Percentiles rank a stretch among this genome's conserved stretches.
Evolutionary conservation across 495 filamentous ascomycete genomes (phyloP).

Genomic region (Xylaria intraflava): DNA sequence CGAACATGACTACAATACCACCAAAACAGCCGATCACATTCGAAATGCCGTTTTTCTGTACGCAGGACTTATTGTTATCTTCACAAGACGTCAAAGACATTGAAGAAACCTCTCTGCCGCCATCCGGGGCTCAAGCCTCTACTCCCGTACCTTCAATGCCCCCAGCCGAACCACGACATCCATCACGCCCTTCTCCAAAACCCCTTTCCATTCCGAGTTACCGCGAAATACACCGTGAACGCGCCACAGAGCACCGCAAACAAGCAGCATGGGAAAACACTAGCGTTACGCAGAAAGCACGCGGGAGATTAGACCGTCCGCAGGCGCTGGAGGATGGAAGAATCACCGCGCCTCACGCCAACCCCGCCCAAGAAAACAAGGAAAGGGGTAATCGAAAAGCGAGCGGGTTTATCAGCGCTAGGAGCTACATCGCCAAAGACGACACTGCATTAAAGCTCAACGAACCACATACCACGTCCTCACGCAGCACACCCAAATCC

Average conservation of each 20-base stretch:
- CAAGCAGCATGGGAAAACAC: slow-evolving; percentile 16
- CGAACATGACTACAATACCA: neutral
- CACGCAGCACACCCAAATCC: neutral
- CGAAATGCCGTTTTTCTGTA: slow-evolving; percentile 32
- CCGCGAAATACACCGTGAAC: slow-evolving; percentile 13
- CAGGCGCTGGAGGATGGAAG: slow-evolving; percentile 13
- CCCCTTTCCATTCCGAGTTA: slow-evolving; percentile 15
- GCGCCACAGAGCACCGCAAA: slow-evolving; percentile 14
- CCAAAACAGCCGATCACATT: slow-evolving; percentile 2
- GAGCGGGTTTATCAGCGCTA: too few species aligned
- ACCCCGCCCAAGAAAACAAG: neutral
- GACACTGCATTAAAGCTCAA: too few species aligned
- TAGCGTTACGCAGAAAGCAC: slow-evolving; percentile 9
- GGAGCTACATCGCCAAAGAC: too few species aligned
- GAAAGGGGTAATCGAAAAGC: neutral
- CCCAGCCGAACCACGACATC: neutral
- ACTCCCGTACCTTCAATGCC: neutral
- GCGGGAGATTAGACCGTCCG: slow-evolving; percentile 8
- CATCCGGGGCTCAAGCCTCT: neutral
- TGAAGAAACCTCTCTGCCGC: slow-evolving; percentile 20
- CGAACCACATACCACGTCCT: neutral
- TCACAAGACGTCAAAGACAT: slow-evolving; percentile 45
- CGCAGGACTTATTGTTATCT: slow-evolving; percentile 40
- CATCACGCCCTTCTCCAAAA: slow-evolving; percentile 11
- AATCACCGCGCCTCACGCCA: neutral